Evolutionary conservation across 2,329 filamentous ascomycete species (phyloP).

Genomic region (Dothideomycetidae sp.): DNA sequence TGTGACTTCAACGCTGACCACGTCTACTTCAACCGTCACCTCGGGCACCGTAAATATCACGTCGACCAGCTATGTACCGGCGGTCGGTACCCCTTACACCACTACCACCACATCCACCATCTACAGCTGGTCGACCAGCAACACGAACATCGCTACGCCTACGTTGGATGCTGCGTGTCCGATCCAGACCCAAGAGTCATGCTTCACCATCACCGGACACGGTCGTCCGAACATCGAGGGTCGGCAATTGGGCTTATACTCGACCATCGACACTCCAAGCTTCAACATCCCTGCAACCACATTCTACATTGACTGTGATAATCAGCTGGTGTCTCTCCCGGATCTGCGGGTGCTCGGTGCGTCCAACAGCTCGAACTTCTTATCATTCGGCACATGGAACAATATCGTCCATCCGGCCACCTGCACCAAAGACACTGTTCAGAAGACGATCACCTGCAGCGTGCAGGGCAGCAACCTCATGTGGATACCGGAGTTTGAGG

Average conservation of each 20-base stretch:
- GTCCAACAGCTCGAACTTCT: not conserved
- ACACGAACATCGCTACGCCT: not conserved
- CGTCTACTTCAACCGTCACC: not conserved
- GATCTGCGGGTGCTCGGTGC: not conserved
- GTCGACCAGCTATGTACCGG: not conserved
- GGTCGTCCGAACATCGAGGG: not conserved
- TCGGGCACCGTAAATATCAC: not conserved
- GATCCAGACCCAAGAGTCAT: slow-evolving; percentile 3
- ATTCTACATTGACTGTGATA: slow-evolving; percentile 2
- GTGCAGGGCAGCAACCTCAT: not conserved
- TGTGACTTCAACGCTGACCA: not conserved
- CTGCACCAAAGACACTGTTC: not conserved
- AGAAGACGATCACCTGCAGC: not conserved
- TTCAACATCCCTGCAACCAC: not conserved
- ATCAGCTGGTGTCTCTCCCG: not conserved
- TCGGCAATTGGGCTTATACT: not conserved
- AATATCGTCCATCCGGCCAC: not conserved
- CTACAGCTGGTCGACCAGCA: not conserved
- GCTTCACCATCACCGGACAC: slow-evolving; percentile 3
- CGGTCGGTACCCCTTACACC: not conserved
- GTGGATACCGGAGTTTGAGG: not conserved
- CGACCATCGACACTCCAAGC: not conserved
- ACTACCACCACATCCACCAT: not conserved
- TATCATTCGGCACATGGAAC: not conserved
- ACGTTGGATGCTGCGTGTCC: not conserved